Conservation (phyloP, 805 yeast genomes). For the Yarrowia yakushimensis region DNA sequence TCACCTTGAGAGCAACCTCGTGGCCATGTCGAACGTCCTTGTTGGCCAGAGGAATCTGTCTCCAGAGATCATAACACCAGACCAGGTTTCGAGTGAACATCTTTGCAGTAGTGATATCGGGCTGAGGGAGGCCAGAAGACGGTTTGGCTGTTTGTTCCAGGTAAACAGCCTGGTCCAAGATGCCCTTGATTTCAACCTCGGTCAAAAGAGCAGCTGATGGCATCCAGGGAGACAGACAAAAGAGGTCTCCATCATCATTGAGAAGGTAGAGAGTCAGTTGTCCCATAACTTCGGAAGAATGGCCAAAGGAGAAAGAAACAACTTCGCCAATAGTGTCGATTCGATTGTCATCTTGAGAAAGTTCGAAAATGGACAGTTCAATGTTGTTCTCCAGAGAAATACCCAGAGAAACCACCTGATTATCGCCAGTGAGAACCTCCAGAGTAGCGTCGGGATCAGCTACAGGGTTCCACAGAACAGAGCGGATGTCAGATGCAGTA, state of each 20-base stretch:
- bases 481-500: conserved; percentile 36
- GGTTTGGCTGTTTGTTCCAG: conserved; percentile 29
- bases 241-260: conserved; percentile 56
- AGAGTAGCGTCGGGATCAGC: conserved; percentile 46
- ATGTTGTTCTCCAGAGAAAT: conserved; percentile 29
- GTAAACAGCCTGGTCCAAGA: conserved; percentile 40
- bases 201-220: conserved; percentile 47
- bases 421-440: conserved; percentile 42
- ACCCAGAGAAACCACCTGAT: conserved; percentile 40
- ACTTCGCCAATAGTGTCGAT: conserved; percentile 31
- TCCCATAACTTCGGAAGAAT: conserved; percentile 40
- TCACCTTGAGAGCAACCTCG: not conserved
- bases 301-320: conserved; percentile 48
- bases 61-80: conserved; percentile 31
- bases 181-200: conserved; percentile 35
- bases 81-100: conserved; percentile 27
- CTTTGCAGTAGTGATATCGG: conserved; percentile 7
- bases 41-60: conserved; percentile 28
- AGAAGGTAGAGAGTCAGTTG: conserved; percentile 52
- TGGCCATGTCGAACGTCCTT: conserved; percentile 32
- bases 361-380: conserved; percentile 15
- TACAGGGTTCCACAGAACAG: conserved; percentile 46
- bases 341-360: not conserved
- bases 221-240: conserved; percentile 59
- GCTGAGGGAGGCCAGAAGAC: not conserved